These are phyloP conservation scores for Marsdenia floribunda DNA, from an alignment of 257 asterid species.

Conservation along the genomic window DNA sequence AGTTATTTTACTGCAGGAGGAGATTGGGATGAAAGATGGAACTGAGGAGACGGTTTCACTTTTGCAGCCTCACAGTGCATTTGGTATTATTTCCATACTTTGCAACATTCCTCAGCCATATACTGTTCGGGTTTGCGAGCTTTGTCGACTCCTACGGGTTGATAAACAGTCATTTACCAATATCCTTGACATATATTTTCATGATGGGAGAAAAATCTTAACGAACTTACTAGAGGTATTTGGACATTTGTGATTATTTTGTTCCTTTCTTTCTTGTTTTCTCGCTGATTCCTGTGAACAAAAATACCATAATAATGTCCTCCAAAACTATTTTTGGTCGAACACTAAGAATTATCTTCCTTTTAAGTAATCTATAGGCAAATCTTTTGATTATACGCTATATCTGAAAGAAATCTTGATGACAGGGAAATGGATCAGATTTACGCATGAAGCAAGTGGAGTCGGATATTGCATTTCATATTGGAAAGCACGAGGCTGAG, in stretches of 20 bases:
- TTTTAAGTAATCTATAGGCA: no score
- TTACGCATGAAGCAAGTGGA: constrained; percentile 67
- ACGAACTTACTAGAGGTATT: constrained; percentile 79
- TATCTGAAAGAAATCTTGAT: constrained; percentile 9
- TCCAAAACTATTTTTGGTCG: not conserved
- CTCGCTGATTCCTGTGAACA: not conserved
- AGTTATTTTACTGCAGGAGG: constrained; percentile 53
- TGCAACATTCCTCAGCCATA: constrained; percentile 96
- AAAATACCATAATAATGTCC: no score
- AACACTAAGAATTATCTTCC: not conserved
- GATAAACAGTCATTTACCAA: constrained; percentile 82
- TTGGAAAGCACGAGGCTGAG: constrained; percentile 82
- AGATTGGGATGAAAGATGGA: constrained; percentile 61
- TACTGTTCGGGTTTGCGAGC: constrained; percentile 81
- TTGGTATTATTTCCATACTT: constrained; percentile 75
- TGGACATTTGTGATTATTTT: not conserved
- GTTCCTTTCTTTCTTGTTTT: not conserved
- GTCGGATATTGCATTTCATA: constrained; percentile 64
- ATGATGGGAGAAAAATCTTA: constrained; percentile 77
- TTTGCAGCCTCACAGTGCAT: constrained; percentile 55
- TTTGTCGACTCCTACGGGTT: constrained; percentile 75
- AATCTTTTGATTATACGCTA: not conserved
- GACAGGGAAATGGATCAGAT: constrained; percentile 68
- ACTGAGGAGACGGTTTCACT: constrained; percentile 53
- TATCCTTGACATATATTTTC: constrained; percentile 80